These are phyloP conservation scores for Colletotrichum scovillei DNA, from an alignment of 2,329 filamentous ascomycete genomes.

Conservation along the genomic window DNA sequence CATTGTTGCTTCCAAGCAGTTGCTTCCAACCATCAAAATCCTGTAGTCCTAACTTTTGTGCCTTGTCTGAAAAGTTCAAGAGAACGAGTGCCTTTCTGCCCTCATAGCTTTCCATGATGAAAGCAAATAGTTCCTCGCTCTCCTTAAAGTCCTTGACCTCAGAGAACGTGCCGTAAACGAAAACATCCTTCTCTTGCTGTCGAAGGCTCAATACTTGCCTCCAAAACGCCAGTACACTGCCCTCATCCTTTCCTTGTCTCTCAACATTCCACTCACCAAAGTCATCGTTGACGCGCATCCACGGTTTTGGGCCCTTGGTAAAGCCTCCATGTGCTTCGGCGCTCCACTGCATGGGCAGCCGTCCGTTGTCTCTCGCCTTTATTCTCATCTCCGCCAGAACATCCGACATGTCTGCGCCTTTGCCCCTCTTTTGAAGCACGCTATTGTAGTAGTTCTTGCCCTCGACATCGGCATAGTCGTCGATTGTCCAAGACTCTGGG, in stretches of 20 bases:
- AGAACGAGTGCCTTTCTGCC: neutral
- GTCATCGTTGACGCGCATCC: constrained; percentile 44
- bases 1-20: neutral
- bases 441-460: constrained; percentile 52
- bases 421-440: neutral
- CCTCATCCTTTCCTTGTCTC: neutral
- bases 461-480: constrained; percentile 57
- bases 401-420: neutral
- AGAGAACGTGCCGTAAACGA: neutral
- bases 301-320: constrained; percentile 32
- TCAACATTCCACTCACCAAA: constrained; percentile 7
- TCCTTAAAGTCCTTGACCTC: neutral
- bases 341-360: constrained; percentile 60
- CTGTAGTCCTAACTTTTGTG: neutral
- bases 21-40: neutral
- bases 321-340: constrained; percentile 58
- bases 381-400: constrained; percentile 40
- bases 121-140: neutral
- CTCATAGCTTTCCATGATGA: neutral
- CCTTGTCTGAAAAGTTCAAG: neutral
- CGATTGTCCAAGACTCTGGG: constrained; percentile 53
- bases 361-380: constrained; percentile 43
- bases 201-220: neutral
- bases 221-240: neutral
- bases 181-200: neutral